phyloP scores from a whole-genome alignment of 2,329 filamentous ascomycete genomes.

The Calonectria pseudoturangicola region DNA sequence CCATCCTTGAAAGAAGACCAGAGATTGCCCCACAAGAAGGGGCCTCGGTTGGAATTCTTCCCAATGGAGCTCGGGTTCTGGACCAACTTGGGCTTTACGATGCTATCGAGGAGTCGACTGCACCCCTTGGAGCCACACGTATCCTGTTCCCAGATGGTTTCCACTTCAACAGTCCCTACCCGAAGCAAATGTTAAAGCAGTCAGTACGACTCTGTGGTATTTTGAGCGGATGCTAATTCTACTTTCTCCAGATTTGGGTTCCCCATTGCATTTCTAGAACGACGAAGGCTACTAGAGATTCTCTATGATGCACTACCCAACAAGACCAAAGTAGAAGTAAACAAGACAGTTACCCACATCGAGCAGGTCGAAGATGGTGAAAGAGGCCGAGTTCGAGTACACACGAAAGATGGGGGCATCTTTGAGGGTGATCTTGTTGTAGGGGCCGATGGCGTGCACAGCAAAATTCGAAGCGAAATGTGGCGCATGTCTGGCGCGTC shows the following conservation, averaged over 20 bases:
- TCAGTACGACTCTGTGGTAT: not conserved
- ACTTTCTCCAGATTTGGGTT: not conserved
- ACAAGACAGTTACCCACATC: conserved; percentile 16
- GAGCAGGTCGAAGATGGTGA: not conserved
- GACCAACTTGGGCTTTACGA: conserved; percentile 61
- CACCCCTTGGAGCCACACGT: conserved; percentile 1
- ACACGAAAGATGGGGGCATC: not conserved
- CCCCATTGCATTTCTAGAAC: conserved; percentile 9
- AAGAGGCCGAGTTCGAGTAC: not conserved
- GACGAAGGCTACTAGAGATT: conserved; percentile 11
- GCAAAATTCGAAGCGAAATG: conserved; percentile 11
- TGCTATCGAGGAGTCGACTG: conserved; percentile 1
- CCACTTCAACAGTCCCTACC: conserved; percentile 2
- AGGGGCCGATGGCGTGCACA: conserved; percentile 22
- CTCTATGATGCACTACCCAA: not conserved
- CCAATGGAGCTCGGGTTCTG: conserved; percentile 66
- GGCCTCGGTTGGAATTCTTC: conserved; percentile 66
- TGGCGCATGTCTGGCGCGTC: conserved; percentile 14
- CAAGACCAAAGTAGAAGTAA: not conserved
- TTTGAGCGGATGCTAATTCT: not conserved
- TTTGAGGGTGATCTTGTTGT: conserved; percentile 13
- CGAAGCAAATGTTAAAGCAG: not conserved
- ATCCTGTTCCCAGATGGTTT: conserved; percentile 9
- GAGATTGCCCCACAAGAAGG: conserved; percentile 67
- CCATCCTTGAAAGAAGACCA: conserved; percentile 66